These are phyloP conservation scores for Didymella lethalis DNA, from an alignment of 2,329 filamentous ascomycete genomes.

Conservation along the genomic window DNA sequence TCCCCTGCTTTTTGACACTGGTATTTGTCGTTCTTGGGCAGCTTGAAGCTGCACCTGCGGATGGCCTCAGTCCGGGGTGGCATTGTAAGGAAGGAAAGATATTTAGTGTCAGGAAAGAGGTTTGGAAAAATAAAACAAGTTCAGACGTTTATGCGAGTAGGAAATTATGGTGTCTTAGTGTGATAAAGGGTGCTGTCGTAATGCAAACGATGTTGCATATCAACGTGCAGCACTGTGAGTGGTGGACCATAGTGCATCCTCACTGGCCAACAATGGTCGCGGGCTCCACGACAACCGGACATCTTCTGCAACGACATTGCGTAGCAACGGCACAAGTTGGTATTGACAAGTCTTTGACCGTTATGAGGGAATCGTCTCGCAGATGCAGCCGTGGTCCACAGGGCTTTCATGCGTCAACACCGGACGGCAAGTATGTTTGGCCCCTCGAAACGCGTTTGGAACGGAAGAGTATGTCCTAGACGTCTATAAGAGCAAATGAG, in stretches of 20 bases:
- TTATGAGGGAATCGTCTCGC: neutral
- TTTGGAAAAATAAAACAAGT: neutral
- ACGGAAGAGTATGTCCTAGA: slow-evolving; percentile 19
- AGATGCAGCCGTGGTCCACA: neutral
- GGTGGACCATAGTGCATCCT: slow-evolving; percentile 4
- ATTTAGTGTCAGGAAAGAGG: neutral
- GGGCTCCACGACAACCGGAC: neutral
- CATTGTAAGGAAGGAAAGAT: neutral
- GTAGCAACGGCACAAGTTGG: neutral
- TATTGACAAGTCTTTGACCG: neutral
- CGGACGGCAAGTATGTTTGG: slow-evolving; percentile 12
- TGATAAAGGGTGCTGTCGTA: neutral
- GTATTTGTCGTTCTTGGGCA: slow-evolving; percentile 21
- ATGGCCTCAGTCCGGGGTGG: neutral
- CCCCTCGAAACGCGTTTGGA: slow-evolving; percentile 24
- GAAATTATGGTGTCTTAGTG: neutral
- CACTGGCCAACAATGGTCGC: neutral
- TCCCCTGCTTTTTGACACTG: slow-evolving; percentile 20
- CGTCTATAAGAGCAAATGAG: slow-evolving; percentile 21
- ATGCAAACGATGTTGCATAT: neutral
- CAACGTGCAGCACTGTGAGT: slow-evolving; percentile 8
- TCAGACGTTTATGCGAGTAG: neutral
- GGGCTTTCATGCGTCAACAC: neutral
- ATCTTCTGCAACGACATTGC: neutral
- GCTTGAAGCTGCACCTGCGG: slow-evolving; percentile 23